Conservation (phyloP, 2,329 filamentous ascomycete genomes). For the Pseudogymnoascus sp. region DNA sequence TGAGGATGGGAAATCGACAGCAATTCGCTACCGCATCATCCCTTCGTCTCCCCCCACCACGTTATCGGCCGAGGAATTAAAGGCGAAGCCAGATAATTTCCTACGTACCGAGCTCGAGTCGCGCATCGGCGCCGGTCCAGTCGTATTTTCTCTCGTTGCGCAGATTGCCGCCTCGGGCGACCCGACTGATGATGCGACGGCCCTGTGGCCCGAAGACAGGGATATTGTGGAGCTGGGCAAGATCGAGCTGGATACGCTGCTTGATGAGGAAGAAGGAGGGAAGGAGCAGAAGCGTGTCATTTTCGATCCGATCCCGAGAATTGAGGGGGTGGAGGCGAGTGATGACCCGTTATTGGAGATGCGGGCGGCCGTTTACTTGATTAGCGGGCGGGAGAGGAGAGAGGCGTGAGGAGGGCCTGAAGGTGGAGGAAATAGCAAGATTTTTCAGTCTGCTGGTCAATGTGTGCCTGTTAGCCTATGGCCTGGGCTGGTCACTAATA, state of each 20-base stretch:
- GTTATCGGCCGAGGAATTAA: conserved; percentile 33
- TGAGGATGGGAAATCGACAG: conserved; percentile 35
- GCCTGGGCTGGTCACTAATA: not conserved
- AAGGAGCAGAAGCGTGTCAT: conserved; percentile 44
- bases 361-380: conserved; percentile 46
- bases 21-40: conserved; percentile 41
- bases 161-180: conserved; percentile 44
- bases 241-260: conserved; percentile 36
- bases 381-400: conserved; percentile 46
- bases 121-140: conserved; percentile 29
- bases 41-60: conserved; percentile 37
- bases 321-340: conserved; percentile 44
- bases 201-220: conserved; percentile 45
- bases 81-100: conserved; percentile 35
- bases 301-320: conserved; percentile 49
- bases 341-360: conserved; percentile 49
- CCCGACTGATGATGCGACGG: conserved; percentile 39
- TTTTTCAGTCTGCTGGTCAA: not conserved
- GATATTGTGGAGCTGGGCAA: conserved; percentile 43
- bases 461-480: not conserved
- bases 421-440: not conserved
- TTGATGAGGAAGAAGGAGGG: conserved; percentile 33
- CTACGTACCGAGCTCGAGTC: conserved; percentile 41
- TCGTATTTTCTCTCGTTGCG: conserved; percentile 40
- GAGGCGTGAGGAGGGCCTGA: conserved; percentile 28